These are phyloP conservation scores for Ajuga reptans DNA, from an alignment of 305 asterid species.

Conservation along the genomic window DNA sequence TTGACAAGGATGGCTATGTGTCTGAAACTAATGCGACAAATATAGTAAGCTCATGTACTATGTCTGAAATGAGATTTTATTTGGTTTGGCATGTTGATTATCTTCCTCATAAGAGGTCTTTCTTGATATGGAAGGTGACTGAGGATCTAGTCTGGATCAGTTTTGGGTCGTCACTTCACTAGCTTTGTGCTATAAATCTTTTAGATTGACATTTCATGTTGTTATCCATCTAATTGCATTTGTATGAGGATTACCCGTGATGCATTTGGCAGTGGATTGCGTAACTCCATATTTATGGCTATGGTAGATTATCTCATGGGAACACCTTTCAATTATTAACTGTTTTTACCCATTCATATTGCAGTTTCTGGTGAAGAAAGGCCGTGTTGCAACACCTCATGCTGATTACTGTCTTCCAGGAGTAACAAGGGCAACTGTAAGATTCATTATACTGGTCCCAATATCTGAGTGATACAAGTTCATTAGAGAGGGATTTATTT, in stretches of 20 bases:
- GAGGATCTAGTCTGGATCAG: not conserved
- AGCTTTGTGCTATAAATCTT: not conserved
- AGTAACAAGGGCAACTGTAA: slow-evolving; percentile 73
- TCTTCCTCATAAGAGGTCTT: too few species aligned
- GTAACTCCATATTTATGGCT: not conserved
- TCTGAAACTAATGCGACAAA: slow-evolving; percentile 93
- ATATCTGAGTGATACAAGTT: not conserved
- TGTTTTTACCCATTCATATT: slow-evolving; percentile 19
- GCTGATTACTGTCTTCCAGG: slow-evolving; percentile 95
- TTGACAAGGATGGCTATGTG: slow-evolving; percentile 86
- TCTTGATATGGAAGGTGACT: not conserved
- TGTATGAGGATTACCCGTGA: not conserved
- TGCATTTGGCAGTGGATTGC: not conserved
- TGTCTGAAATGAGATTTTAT: not conserved
- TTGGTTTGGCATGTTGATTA: too few species aligned
- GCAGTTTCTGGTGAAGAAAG: slow-evolving; percentile 83
- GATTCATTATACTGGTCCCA: slow-evolving; percentile 23
- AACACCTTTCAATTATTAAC: not conserved
- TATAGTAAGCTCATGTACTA: slow-evolving; percentile 42
- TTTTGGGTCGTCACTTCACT: not conserved
- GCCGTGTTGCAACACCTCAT: slow-evolving; percentile 63
- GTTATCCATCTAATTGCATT: not conserved
- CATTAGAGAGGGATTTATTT: not conserved
- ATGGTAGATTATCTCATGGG: not conserved
- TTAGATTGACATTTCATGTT: not conserved